Conservation (phyloP, 2,329 filamentous ascomycete genomes). For the Epichloe glyceriae region DNA sequence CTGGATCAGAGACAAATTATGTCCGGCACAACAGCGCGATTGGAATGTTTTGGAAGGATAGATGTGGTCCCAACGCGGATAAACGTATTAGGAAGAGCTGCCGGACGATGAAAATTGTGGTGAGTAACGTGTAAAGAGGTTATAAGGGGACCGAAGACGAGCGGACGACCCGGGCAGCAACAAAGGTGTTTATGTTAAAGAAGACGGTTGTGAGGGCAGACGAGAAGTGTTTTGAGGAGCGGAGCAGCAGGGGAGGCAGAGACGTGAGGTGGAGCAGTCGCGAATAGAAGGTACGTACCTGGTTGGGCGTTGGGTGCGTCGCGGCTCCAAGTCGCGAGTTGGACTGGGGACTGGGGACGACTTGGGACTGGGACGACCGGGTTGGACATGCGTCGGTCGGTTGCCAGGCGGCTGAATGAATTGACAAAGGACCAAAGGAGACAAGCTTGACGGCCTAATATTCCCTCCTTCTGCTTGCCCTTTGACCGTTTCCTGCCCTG, state of each 20-base stretch:
- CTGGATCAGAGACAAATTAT: constrained; percentile 20
- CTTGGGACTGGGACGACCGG: background rate
- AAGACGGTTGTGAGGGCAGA: constrained; percentile 19
- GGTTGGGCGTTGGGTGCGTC: background rate
- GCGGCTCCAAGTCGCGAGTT: constrained; percentile 7
- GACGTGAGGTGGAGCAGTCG: constrained; percentile 11
- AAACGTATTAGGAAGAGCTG: constrained; percentile 16
- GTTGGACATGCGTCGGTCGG: background rate
- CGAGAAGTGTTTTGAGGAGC: constrained; percentile 25
- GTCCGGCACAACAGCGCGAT: constrained; percentile 20
- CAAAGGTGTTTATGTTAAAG: constrained; percentile 23
- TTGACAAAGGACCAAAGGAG: background rate
- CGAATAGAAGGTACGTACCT: constrained; percentile 9
- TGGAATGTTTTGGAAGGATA: constrained; percentile 23
- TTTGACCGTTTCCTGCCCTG: background rate
- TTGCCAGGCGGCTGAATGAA: constrained; percentile 5
- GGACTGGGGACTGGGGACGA: background rate
- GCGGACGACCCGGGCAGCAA: constrained; percentile 14
- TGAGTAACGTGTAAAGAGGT: constrained; percentile 10
- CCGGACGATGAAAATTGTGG: constrained; percentile 12
- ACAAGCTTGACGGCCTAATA: background rate
- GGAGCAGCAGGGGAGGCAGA: constrained; percentile 19
- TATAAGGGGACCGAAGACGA: constrained; percentile 10
- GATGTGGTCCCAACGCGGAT: constrained; percentile 17
- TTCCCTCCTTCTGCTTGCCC: background rate